Evolutionary conservation across 768 basidiomycete genomes (phyloP), one percentile per base, ranked within the genome.

Genomic region (Fistulinella prunicolor): DNA sequence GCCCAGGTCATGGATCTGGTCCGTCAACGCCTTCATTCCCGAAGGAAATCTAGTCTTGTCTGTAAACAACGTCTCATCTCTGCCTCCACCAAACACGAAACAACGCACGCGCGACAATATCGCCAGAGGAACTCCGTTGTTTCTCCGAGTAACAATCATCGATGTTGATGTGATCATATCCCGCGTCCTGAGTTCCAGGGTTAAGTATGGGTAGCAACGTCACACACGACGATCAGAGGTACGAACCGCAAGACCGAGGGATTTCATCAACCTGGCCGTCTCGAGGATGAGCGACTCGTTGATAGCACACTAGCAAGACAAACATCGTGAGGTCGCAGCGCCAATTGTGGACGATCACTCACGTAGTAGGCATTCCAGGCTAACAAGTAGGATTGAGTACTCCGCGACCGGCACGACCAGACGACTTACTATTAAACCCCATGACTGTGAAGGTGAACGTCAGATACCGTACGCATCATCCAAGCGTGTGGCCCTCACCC

Each of bases 351-450:
- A 34, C 20, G 29, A 16, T 13, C 12, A 56, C 73, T 44, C 50
- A 83, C 82, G 54, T 83, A 75, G 60, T 80, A 83, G 7, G 81
- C 83, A 60, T 85, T 85, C 83, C 83, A 85, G 6, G 83, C 83
- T 85, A 41, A 29, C 23, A 35, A 34, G 26, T 16, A 20, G 23
- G 19, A 37, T 21, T 55, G 17, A 51, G 45, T 41, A 58, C 30
- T 21, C 35, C 43, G 7, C 21, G 13, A 26, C 51, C 16, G 32
- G 19, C 17, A 37, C 20, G 29, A 56, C 16, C 16, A 2, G 16
- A 34, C 44, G 42, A 55, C 79, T 59, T 40, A 83, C 81, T 83
- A 53, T 85, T 85, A 54, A 80, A 85, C 3, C 82, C 83, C 70
- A 84, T 69, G 17, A 77, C 81, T 83, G 34, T 2, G 21, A 34